A percentile compares a stretch with the other conserved stretches of the same genome.
These are phyloP conservation scores for Solanum aculeatissimum DNA, from an alignment of 305 asterid species.

Conservation along the genomic window DNA sequence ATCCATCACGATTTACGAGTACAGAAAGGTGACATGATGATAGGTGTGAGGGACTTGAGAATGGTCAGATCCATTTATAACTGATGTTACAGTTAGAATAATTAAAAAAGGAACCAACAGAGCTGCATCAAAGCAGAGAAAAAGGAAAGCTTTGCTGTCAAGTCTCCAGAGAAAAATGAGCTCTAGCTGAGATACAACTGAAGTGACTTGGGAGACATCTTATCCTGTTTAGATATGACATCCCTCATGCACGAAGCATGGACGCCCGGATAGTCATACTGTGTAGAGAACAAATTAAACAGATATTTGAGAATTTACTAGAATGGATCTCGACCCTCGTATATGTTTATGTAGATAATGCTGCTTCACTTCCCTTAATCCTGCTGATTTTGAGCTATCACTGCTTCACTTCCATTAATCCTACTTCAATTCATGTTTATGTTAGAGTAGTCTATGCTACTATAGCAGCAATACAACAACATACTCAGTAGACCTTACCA, in stretches of 20 bases:
- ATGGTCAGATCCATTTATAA: background rate
- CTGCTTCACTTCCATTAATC: too few relatives aligned
- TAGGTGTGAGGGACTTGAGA: background rate
- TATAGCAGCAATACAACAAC: too few relatives aligned
- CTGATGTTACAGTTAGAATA: background rate
- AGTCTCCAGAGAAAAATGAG: background rate
- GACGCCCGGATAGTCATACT: background rate
- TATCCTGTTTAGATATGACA: background rate
- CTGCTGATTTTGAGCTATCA: background rate
- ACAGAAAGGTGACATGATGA: background rate
- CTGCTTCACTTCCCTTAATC: background rate
- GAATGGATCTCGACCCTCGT: conserved; percentile 17
- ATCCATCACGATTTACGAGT: background rate
- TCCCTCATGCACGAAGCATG: background rate
- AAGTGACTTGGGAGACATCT: background rate
- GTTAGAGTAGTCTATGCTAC: too few relatives aligned
- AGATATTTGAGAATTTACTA: conserved; percentile 15
- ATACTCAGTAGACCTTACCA: too few relatives aligned
- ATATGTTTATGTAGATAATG: background rate
- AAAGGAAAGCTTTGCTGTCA: background rate
- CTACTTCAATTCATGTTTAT: too few relatives aligned
- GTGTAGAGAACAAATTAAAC: background rate
- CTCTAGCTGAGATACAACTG: background rate
- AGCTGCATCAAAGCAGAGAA: background rate
- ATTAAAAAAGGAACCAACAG: background rate